A percentile compares a stretch with the other conserved stretches of the same genome.
Conservation (phyloP, 2,329 filamentous ascomycete species). For the Colletotrichum limetticola region DNA sequence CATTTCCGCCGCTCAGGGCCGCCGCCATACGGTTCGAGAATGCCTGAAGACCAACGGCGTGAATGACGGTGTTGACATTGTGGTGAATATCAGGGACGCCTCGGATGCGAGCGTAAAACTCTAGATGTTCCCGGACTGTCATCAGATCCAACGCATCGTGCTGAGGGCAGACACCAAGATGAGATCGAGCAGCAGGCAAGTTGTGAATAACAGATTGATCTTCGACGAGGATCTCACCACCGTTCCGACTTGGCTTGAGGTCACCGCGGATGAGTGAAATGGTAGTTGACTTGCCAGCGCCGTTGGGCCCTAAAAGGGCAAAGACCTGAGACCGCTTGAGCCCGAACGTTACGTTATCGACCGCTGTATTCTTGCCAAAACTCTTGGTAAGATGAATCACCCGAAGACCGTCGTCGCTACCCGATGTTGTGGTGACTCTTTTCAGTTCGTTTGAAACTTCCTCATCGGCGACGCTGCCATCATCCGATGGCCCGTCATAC, state of each 20-base stretch:
- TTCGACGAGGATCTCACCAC: slow-evolving; percentile 86
- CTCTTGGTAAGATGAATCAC: slow-evolving; percentile 83
- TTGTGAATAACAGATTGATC: slow-evolving; percentile 78
- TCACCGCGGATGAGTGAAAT: slow-evolving; percentile 93
- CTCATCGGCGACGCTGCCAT: slow-evolving; percentile 54
- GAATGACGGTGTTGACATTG: slow-evolving; percentile 82
- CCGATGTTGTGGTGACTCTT: slow-evolving; percentile 66
- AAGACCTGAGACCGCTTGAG: slow-evolving; percentile 86
- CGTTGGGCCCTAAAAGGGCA: slow-evolving; percentile 89
- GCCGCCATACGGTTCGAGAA: slow-evolving; percentile 81
- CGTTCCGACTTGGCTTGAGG: slow-evolving; percentile 74
- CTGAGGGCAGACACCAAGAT: slow-evolving; percentile 92
- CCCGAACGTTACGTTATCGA: slow-evolving; percentile 89
- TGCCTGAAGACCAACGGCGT: slow-evolving; percentile 79
- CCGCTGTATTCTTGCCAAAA: slow-evolving; percentile 80
- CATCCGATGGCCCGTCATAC: slow-evolving; percentile 20
- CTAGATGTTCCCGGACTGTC: slow-evolving; percentile 87
- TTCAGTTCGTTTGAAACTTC: slow-evolving; percentile 74
- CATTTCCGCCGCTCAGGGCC: slow-evolving; percentile 89
- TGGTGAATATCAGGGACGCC: slow-evolving; percentile 80
- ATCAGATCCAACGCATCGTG: slow-evolving; percentile 90
- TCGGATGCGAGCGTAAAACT: slow-evolving; percentile 87
- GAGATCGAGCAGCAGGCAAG: slow-evolving; percentile 76
- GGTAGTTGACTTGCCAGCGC: slow-evolving; percentile 90
- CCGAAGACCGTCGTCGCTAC: slow-evolving; percentile 73